phyloP scores from a whole-genome alignment of 164 flowering plant species.

The Vitis cinerea region DNA sequence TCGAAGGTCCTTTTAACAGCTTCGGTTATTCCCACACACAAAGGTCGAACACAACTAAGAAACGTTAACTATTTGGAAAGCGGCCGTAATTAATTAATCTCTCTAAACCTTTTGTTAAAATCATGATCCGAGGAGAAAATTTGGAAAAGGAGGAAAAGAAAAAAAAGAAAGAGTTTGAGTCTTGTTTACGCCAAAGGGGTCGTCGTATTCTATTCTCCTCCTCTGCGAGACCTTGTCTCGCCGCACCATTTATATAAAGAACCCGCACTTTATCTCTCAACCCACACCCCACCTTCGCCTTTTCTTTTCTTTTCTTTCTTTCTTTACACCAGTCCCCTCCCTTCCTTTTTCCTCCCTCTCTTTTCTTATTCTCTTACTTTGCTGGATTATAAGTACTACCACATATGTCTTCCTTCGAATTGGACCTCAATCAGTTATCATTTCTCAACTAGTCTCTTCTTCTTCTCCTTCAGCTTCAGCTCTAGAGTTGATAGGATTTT shows the following conservation, averaged over 20 bases:
- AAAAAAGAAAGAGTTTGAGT: slow-evolving; percentile 44
- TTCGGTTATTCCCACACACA: slow-evolving; percentile 25
- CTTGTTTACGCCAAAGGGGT: slow-evolving; percentile 59
- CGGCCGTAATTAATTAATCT: too few species aligned
- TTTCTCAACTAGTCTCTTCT: background rate
- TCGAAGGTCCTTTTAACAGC: slow-evolving; percentile 5
- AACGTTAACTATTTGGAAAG: too few species aligned
- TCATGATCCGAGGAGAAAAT: background rate
- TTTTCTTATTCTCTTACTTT: slow-evolving; percentile 8
- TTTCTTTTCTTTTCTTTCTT: slow-evolving; percentile 12
- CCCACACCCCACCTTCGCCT: slow-evolving; percentile 9
- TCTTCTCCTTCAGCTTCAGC: too few species aligned
- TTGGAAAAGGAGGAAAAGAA: too few species aligned
- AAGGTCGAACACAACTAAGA: slow-evolving; percentile 20
- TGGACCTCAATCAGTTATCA: too few species aligned
- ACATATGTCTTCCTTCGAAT: too few species aligned
- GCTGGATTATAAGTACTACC: background rate
- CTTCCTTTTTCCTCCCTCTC: slow-evolving; percentile 18
- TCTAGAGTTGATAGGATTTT: too few species aligned
- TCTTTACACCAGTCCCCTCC: background rate
- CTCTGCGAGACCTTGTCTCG: slow-evolving; percentile 2
- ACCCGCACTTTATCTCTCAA: slow-evolving; percentile 29
- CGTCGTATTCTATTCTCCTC: slow-evolving; percentile 28
- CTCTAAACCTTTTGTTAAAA: slow-evolving; percentile 10
- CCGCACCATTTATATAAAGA: slow-evolving; percentile 44